Evolutionary conservation across 768 basidiomycete genomes (phyloP), one percentile per base, ranked within the genome.

Genomic region (Leccinum boreale): DNA sequence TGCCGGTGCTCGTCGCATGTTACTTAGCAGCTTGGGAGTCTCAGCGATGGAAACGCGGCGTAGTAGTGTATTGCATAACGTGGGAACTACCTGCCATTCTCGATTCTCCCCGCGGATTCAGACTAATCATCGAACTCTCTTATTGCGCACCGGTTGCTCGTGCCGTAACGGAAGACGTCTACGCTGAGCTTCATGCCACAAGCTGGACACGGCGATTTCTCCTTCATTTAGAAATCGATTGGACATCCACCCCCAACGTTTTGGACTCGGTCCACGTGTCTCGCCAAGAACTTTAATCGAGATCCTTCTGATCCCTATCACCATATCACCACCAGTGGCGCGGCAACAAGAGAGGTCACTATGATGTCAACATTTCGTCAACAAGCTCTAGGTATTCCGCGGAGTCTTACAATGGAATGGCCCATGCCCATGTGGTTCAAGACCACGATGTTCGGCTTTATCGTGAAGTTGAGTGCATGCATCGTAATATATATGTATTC

Each of bases 1-100:
- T 17, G 49, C 39, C 45, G 52, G 58, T 64, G 45, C 50, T 50
- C 67, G 69, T 62, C 56, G 67, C 69, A 69, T 70, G 57, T 57
- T 59, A 65, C 28, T 28, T 14, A 47, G 51, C 49, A 31, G 55
- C 14, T 52, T 31, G 44, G 28, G 23, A 49, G 31, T 48, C 31
- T 19, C 26, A 39, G 54, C 53, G 53, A 35, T 10, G 31, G 53
- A 33, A 29, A 51, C 55, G 56, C 55, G 3, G 29, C 44, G 21
- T 42, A 14, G 31, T 44, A 52, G 8, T 10, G 17, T 4, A 23
- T 12, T 26, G 46, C 39, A 24, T 31, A 46, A 47, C 60, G 67
- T 67, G 66, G 45, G 67, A 67, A 56, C 15, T 46, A 31, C 10
- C 2, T 56, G 11, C 44, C 51, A 17, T 48, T 33, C 31, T 46